A percentile compares a stretch with the other conserved stretches of the same genome.
Evolutionary conservation across 768 basidiomycete genomes (phyloP).

Genomic region (Trametes meyenii): DNA sequence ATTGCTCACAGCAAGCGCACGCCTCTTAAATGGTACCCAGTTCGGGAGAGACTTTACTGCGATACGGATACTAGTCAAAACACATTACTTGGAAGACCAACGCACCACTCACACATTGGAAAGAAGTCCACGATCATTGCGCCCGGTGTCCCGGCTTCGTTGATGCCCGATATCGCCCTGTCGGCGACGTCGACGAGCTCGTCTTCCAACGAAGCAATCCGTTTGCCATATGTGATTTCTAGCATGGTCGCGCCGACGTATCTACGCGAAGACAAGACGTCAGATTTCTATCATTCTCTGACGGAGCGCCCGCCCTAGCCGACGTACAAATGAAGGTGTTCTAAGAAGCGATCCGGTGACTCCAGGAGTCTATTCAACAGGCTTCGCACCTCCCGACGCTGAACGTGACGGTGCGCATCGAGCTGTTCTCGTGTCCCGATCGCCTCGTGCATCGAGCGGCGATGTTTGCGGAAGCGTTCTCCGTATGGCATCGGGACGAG

Average conservation of each 20-base stretch:
- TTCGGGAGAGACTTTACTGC: neutral
- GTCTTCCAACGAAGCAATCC: slow-evolving; percentile 32
- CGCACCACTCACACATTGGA: slow-evolving; percentile 4
- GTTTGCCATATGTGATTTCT: slow-evolving; percentile 35
- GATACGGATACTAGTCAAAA: neutral
- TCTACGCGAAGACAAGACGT: slow-evolving; percentile 8
- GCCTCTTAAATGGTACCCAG: neutral
- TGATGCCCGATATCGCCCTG: slow-evolving; percentile 15
- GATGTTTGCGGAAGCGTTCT: slow-evolving; percentile 20
- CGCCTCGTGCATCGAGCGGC: slow-evolving; percentile 22
- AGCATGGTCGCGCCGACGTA: slow-evolving; percentile 31
- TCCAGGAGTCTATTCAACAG: slow-evolving; percentile 15
- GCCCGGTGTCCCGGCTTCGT: slow-evolving; percentile 21
- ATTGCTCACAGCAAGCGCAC: no score
- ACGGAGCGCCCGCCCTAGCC: no score
- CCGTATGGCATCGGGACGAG: slow-evolving; percentile 11
- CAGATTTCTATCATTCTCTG: neutral
- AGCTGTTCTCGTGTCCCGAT: slow-evolving; percentile 9
- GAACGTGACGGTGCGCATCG: slow-evolving; percentile 11
- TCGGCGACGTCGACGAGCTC: slow-evolving; percentile 28
- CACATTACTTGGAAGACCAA: neutral
- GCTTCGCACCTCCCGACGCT: slow-evolving; percentile 12
- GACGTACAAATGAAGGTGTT: slow-evolving; percentile 3
- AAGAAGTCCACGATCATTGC: slow-evolving; percentile 31
- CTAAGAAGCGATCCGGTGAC: slow-evolving; percentile 9